Evolutionary conservation across 768 basidiomycete genomes (phyloP).

Genomic region (Boletus speciosus): DNA sequence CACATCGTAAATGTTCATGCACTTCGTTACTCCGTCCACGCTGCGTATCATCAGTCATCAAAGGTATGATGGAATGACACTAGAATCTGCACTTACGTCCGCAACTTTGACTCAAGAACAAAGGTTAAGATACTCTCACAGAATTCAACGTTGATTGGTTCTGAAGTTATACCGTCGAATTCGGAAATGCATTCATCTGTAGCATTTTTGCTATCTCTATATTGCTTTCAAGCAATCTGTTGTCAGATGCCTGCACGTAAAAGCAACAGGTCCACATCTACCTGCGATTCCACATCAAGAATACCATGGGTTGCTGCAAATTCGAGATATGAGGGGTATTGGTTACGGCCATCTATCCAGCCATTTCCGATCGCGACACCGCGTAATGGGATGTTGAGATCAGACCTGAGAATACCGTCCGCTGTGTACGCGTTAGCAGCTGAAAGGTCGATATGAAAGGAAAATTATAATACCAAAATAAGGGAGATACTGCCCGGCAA

Average conservation of each 20-base stretch:
- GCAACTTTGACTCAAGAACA: constrained; percentile 31
- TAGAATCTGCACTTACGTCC: constrained; percentile 18
- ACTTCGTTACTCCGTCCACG: constrained; percentile 65
- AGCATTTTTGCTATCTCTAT: constrained; percentile 52
- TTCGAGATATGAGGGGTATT: constrained; percentile 89
- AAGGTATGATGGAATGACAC: background rate
- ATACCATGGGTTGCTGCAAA: constrained; percentile 79
- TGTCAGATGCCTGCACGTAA: background rate
- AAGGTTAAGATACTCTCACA: constrained; percentile 61
- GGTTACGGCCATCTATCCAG: constrained; percentile 88
- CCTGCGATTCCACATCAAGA: constrained; percentile 67
- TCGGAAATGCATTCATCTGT: constrained; percentile 58
- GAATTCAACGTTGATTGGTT: constrained; percentile 49
- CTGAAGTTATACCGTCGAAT: constrained; percentile 40
- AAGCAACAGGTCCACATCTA: constrained; percentile 30
- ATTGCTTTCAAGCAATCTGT: constrained; percentile 42
- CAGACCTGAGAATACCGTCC: constrained; percentile 65
- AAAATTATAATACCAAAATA: constrained; percentile 65
- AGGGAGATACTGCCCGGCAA: constrained; percentile 96
- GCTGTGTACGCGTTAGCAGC: constrained; percentile 42
- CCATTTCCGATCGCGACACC: constrained; percentile 96
- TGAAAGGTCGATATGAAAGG: background rate
- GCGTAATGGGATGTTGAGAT: constrained; percentile 57
- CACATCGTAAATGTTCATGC: constrained; percentile 94
- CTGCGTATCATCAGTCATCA: constrained; percentile 34